Conservation (phyloP, 306 rosid species). For the Purshia tridentata region DNA sequence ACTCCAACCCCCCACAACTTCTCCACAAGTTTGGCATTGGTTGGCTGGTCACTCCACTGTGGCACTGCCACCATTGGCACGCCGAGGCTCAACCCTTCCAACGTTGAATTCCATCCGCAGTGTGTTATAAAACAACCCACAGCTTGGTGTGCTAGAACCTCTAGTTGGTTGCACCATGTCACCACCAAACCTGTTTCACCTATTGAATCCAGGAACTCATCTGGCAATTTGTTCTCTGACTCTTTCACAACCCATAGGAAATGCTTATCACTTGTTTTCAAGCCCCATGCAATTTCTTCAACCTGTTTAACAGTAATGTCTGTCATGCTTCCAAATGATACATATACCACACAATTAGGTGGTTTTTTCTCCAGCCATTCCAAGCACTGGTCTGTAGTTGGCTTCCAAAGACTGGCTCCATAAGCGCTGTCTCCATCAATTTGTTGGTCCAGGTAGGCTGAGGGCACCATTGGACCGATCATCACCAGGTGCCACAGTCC, state of each 20-base stretch:
- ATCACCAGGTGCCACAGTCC: slow-evolving; percentile 37
- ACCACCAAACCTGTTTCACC: slow-evolving; percentile 34
- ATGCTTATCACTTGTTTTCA: slow-evolving; percentile 28
- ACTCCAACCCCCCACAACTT: slow-evolving; percentile 53
- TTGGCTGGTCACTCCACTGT: slow-evolving; percentile 52
- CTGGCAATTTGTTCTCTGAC: slow-evolving; percentile 23
- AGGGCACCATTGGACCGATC: slow-evolving; percentile 51
- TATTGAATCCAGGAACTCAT: slow-evolving; percentile 2
- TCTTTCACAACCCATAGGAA: slow-evolving; percentile 45
- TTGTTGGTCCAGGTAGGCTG: slow-evolving; percentile 47
- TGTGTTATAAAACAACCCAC: slow-evolving; percentile 47
- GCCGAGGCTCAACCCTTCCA: slow-evolving; percentile 45
- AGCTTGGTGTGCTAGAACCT: slow-evolving; percentile 35
- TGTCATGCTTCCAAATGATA: slow-evolving; percentile 46
- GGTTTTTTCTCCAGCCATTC: slow-evolving; percentile 35
- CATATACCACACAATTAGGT: slow-evolving; percentile 29
- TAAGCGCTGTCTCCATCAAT: slow-evolving; percentile 31
- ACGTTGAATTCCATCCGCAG: slow-evolving; percentile 53
- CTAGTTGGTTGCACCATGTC: slow-evolving; percentile 46
- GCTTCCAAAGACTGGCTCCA: slow-evolving; percentile 36
- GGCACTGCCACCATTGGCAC: slow-evolving; percentile 51
- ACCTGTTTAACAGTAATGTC: slow-evolving; percentile 27
- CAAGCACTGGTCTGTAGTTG: slow-evolving; percentile 26
- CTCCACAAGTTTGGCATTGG: slow-evolving; percentile 44
- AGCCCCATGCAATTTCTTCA: slow-evolving; percentile 40